Base-by-base conservation (phyloP, 208 protist species). In the Balamuthia mandrillaris region DNA sequence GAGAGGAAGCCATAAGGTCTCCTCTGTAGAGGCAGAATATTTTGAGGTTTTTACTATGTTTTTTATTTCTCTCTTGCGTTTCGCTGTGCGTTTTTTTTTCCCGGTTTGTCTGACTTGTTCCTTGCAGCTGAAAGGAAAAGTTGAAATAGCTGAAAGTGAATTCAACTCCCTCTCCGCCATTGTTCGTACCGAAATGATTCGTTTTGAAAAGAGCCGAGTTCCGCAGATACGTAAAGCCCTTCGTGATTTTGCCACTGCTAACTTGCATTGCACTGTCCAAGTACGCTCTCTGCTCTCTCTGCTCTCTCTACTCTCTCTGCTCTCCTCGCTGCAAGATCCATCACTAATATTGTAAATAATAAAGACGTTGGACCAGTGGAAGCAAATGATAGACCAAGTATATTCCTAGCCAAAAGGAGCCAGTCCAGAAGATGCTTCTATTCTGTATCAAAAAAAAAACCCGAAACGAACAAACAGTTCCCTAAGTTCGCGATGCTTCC, bases 251-350 rank as follows among this genome's bases (percentile, higher is more conserved):
- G 72, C 72, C 37, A 81, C 54, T 33, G 72, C 54, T 33, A 81
- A 81, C 72, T 63, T 81, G 72, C 47, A 81, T 51, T 63, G 29
- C 72, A 81, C 42, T 4, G 72, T 81, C 49, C 72, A 81, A 51
- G 72, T 81, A 33, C 2, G 29, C 18, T 12, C 10, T 39, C 27
- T 75, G 31, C 27, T 47, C 14, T 52, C 37, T 31, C 9, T 81
- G 47, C 0, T 74, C 21, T n/a, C 21, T 2, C 12, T 5, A 31
- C 4, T 6, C 14, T 18, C 42, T 74, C 31, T 24, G 42, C 60
- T n/a, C n/a, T n/a, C n/a, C n/a, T n/a, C n/a, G n/a, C n/a, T n/a
- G n/a, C n/a, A n/a, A n/a, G n/a, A n/a, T 18, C 14, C 10, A 10
- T 10, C 47, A 18, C 18, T 27, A 7, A 0, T 31, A 24, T 14